Percentiles rank a stretch among this genome's conserved stretches.
phyloP scores from a whole-genome alignment of 164 flowering plant genomes.

The Macadamia tetraphylla region DNA sequence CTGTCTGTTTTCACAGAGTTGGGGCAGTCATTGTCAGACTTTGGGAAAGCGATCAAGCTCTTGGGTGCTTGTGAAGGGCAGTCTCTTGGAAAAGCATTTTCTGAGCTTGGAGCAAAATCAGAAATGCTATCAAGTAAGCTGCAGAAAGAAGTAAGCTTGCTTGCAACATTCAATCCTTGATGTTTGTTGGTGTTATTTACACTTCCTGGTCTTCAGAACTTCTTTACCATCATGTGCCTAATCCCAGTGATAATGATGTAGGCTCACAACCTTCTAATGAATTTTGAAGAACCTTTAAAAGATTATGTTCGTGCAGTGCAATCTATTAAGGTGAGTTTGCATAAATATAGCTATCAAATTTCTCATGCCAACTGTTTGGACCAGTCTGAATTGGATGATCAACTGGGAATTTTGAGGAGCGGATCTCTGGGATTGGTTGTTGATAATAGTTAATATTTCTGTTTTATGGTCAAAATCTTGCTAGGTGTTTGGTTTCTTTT shows the following conservation, averaged over 20 bases:
- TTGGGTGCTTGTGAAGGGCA: slow-evolving; percentile 83
- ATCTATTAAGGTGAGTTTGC: slow-evolving; percentile 68
- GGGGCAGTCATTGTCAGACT: slow-evolving; percentile 84
- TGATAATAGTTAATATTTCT: too few species aligned
- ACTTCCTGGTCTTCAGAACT: neutral
- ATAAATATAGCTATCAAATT: neutral
- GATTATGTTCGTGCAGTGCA: slow-evolving; percentile 98
- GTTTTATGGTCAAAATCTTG: too few species aligned
- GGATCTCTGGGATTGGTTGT: too few species aligned
- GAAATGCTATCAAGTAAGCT: slow-evolving; percentile 72
- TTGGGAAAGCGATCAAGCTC: slow-evolving; percentile 88
- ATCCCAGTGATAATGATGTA: slow-evolving; percentile 21
- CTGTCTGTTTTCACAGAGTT: slow-evolving; percentile 44
- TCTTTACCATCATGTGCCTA: neutral
- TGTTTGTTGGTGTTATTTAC: neutral
- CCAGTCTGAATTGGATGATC: neutral
- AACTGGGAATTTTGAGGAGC: neutral
- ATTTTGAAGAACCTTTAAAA: slow-evolving; percentile 96
- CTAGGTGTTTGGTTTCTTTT: too few species aligned
- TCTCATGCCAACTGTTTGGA: slow-evolving; percentile 2
- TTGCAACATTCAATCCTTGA: neutral
- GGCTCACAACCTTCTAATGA: slow-evolving; percentile 87
- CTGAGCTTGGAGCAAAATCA: slow-evolving; percentile 83
- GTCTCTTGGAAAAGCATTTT: slow-evolving; percentile 82
- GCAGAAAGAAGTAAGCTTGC: slow-evolving; percentile 66